Evolutionary conservation across 345 rosid species (phyloP).

Genomic region (Cardamine resedifolia): DNA sequence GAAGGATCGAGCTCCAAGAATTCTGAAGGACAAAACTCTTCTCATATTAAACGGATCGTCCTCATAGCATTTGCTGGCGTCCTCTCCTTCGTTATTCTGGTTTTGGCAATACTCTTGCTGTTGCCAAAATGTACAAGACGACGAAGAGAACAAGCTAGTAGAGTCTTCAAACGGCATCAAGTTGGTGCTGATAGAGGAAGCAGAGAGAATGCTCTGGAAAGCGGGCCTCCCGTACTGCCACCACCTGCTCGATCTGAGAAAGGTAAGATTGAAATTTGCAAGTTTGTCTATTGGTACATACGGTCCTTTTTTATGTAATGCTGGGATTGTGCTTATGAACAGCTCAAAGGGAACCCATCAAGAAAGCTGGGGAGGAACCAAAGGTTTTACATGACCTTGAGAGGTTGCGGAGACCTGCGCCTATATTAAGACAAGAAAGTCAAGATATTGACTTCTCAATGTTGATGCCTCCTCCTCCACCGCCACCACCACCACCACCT

Average conservation of each 20-base stretch:
- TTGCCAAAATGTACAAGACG: slow-evolving; percentile 55
- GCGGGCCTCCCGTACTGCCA: slow-evolving; percentile 43
- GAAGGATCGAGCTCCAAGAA: slow-evolving; percentile 46
- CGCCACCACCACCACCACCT: slow-evolving; percentile 56
- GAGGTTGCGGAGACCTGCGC: slow-evolving; percentile 36
- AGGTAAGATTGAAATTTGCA: slow-evolving; percentile 45
- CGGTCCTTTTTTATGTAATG: background rate
- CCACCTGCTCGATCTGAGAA: slow-evolving; percentile 56
- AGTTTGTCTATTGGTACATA: slow-evolving; percentile 9
- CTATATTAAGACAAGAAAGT: slow-evolving; percentile 45
- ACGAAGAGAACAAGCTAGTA: slow-evolving; percentile 52
- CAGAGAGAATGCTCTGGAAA: slow-evolving; percentile 59
- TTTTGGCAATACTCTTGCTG: slow-evolving; percentile 51
- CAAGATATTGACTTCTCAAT: slow-evolving; percentile 60
- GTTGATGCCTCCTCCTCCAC: slow-evolving; percentile 48
- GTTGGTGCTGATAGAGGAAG: slow-evolving; percentile 65
- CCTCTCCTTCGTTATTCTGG: slow-evolving; percentile 54
- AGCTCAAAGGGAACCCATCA: slow-evolving; percentile 49
- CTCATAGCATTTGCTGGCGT: slow-evolving; percentile 78
- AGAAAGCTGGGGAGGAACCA: slow-evolving; percentile 50
- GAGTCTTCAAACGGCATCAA: slow-evolving; percentile 61
- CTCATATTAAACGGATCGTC: slow-evolving; percentile 55
- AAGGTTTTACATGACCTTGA: slow-evolving; percentile 50
- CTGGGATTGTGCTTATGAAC: slow-evolving; percentile 34
- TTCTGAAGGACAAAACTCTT: slow-evolving; percentile 37